A percentile compares a stretch with the other conserved stretches of the same genome.
phyloP scores from a whole-genome alignment of 2,329 filamentous ascomycete species.

The Hypocreales sp. region DNA sequence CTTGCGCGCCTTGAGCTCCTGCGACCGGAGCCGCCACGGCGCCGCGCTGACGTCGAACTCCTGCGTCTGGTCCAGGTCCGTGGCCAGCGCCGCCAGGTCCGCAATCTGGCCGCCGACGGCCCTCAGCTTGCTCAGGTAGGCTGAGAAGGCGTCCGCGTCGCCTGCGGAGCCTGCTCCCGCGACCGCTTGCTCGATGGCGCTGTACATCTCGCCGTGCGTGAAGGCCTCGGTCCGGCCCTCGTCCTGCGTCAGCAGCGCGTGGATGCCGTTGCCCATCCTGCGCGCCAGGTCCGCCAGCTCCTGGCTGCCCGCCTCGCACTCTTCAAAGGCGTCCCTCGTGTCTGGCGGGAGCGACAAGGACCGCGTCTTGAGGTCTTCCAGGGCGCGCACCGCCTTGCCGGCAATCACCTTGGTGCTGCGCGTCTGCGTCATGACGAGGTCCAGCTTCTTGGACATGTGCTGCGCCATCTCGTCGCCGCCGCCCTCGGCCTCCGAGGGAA shows the following conservation, averaged over 20 bases:
- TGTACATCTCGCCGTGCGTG: constrained; percentile 50
- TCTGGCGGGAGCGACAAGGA: constrained; percentile 59
- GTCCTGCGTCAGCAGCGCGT: constrained; percentile 47
- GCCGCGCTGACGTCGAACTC: constrained; percentile 64
- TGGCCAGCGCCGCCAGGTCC: constrained; percentile 55
- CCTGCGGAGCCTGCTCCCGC: constrained; percentile 31
- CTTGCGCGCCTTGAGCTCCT: constrained; percentile 71
- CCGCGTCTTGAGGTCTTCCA: constrained; percentile 63
- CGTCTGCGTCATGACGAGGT: constrained; percentile 57
- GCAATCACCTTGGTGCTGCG: constrained; percentile 73
- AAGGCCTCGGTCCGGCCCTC: constrained; percentile 55
- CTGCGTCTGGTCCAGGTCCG: constrained; percentile 55
- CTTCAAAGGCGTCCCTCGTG: constrained; percentile 52
- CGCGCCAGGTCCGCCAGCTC: constrained; percentile 52
- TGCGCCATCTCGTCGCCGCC: constrained; percentile 55
- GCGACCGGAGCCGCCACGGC: constrained; percentile 73
- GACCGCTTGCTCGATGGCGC: constrained; percentile 40
- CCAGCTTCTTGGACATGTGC: constrained; percentile 55
- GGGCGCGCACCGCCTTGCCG: constrained; percentile 58
- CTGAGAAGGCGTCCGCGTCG: constrained; percentile 55
- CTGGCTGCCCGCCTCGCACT: constrained; percentile 47
- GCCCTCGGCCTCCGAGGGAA: constrained; percentile 26
- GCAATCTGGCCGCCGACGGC: constrained; percentile 46
- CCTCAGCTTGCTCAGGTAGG: constrained; percentile 52
- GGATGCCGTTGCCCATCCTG: constrained; percentile 49